phyloP scores from a whole-genome alignment of 805 yeast species.

The Candida germanica region DNA sequence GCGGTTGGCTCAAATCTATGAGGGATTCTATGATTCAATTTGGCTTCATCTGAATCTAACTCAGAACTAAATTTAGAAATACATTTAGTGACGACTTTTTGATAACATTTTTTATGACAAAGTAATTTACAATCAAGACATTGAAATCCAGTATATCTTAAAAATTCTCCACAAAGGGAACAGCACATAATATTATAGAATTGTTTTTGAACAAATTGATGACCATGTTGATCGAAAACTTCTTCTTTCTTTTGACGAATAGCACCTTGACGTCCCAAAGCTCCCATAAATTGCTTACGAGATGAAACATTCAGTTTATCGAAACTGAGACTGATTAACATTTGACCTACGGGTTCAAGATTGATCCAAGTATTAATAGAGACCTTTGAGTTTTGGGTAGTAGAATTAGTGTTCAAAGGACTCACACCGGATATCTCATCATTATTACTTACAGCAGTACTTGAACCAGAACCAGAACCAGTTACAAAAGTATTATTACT shows the following conservation, averaged over 20 bases:
- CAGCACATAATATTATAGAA: conserved; percentile 96
- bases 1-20: conserved; percentile 92
- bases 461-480: background rate
- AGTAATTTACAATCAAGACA: conserved; percentile 81
- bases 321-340: conserved; percentile 73
- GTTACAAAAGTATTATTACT: background rate
- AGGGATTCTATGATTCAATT: conserved; percentile 93
- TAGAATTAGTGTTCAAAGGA: background rate
- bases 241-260: conserved; percentile 90
- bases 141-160: conserved; percentile 82
- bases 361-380: conserved; percentile 81
- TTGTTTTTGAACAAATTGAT: conserved; percentile 92
- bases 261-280: conserved; percentile 89
- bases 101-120: conserved; percentile 79
- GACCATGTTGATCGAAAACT: conserved; percentile 93
- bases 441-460: background rate
- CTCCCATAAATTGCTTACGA: conserved; percentile 40
- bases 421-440: background rate
- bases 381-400: conserved; percentile 17
- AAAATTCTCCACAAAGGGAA: conserved; percentile 94
- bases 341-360: conserved; percentile 92
- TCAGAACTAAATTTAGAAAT: conserved; percentile 74
- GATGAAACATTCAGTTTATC: conserved; percentile 52
- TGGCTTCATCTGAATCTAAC: conserved; percentile 63
- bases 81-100: conserved; percentile 79